Evolutionary conservation across 2,329 filamentous ascomycete species (phyloP).

Genomic region (Neospermospora avenae): DNA sequence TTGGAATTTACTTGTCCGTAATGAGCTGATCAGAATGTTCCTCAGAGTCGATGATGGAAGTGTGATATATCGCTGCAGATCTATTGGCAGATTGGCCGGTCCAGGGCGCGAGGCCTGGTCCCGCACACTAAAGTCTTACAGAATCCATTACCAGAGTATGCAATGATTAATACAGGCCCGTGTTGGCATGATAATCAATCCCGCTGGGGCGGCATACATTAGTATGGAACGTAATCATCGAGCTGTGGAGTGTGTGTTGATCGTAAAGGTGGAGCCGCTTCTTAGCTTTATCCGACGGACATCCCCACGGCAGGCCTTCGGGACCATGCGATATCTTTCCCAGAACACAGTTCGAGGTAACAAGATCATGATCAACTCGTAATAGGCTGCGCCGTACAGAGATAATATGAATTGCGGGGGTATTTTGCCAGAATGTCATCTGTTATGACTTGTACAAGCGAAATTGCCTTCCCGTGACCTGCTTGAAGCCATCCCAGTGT

Average conservation of each 20-base stretch:
- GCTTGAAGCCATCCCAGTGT: background rate
- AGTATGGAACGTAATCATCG: background rate
- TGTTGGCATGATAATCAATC: background rate
- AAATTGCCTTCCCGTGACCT: background rate
- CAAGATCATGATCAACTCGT: background rate
- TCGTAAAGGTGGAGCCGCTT: slow-evolving; percentile 1
- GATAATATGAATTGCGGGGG: background rate
- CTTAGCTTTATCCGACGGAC: slow-evolving; percentile 17
- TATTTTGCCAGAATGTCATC: background rate
- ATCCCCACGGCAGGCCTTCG: slow-evolving; percentile 13
- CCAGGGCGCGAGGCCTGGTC: background rate
- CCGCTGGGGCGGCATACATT: background rate
- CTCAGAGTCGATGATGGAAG: background rate
- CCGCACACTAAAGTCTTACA: background rate
- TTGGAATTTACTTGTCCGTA: background rate
- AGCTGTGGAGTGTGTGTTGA: background rate
- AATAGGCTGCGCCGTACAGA: background rate
- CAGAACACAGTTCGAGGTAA: background rate
- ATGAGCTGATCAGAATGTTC: background rate
- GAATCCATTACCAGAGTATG: background rate
- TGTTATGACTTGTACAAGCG: background rate
- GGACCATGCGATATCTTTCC: background rate
- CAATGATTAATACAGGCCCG: background rate
- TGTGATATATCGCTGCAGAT: background rate
- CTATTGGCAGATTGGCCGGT: slow-evolving; percentile 6